Conservation (phyloP, 2,329 filamentous ascomycete genomes). For the Leptographium radiaticola region DNA sequence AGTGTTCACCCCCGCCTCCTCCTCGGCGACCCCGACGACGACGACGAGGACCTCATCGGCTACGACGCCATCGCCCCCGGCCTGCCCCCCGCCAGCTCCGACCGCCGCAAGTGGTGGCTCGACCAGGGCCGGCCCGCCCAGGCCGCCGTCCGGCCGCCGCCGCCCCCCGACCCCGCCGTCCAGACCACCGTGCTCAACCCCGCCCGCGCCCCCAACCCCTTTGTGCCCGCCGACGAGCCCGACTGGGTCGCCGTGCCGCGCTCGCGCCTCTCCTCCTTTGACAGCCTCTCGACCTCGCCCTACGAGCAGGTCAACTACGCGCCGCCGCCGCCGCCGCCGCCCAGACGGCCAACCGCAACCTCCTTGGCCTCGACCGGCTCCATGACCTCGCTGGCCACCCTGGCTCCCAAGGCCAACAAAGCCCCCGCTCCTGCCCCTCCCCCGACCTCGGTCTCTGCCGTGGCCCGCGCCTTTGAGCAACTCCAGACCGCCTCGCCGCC, state of each 20-base stretch:
- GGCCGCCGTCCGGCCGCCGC: slow-evolving; percentile 56
- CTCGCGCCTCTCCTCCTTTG: slow-evolving; percentile 39
- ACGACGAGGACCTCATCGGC: slow-evolving; percentile 69
- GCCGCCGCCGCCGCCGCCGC: slow-evolving; percentile 22
- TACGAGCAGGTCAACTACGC: slow-evolving; percentile 44
- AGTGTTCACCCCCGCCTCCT: no score
- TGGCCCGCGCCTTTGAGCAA: slow-evolving; percentile 8
- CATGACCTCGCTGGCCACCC: neutral
- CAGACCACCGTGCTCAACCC: slow-evolving; percentile 56
- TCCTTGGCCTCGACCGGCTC: slow-evolving; percentile 28
- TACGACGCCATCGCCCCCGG: slow-evolving; percentile 77
- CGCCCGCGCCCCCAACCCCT: slow-evolving; percentile 68
- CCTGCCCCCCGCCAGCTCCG: slow-evolving; percentile 53
- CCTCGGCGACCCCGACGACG: slow-evolving; percentile 52
- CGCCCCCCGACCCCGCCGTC: slow-evolving; percentile 26
- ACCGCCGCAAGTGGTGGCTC: slow-evolving; percentile 58
- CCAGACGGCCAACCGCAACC: slow-evolving; percentile 11
- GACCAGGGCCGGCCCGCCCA: slow-evolving; percentile 61
- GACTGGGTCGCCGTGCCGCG: slow-evolving; percentile 68
- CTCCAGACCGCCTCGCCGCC: slow-evolving; percentile 2
- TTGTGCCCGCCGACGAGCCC: slow-evolving; percentile 56
- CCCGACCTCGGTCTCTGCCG: slow-evolving; percentile 4
- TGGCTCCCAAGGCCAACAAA: neutral
- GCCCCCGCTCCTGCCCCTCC: neutral
- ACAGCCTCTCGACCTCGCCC: slow-evolving; percentile 45